Base-by-base conservation (phyloP, 2,329 filamentous ascomycete genomes). In the Trichoderma semiorbis region DNA sequence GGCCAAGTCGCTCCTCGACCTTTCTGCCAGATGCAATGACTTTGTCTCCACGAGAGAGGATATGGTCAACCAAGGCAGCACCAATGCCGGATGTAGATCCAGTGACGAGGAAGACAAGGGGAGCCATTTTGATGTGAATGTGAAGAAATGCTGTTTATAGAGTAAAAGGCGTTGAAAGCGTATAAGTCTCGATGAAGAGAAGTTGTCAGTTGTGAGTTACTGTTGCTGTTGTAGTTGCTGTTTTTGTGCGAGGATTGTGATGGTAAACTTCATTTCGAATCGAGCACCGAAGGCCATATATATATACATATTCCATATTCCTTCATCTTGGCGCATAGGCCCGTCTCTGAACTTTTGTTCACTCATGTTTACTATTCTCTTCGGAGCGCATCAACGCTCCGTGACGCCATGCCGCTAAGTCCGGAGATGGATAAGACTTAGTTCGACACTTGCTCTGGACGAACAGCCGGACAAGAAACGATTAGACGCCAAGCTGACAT, bases 1-100 rank as follows among this genome's bases (percentile, higher is more conserved):
- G 68, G 10, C 67, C 74, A 18, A 80, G 75, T n/a, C 75, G 73
- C 16, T 73, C 39, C 5, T 76, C 69, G 10, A 78, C 76, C 8
- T 78, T 75, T 28, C 79, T 75, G 6, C 77, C 77, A 3, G 76
- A 72, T 14, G 79, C 80, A 62, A 79, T 78, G 30, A 79, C 78
- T 16, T 77, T 77, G 73, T 80, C 76, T 21, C 78, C 78, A 11
- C 77, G 76, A 32, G 72, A 60, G 60, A 78, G 64, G 62, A 78
- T 74, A 11, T 79, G 71, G 4, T 75, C 47, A 61, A 79, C 71
- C 24, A 79, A 67, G 5, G 75, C 74, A 3, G 75, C 75, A 0
- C 80, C 80, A 65, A 81, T 77, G 6, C 80, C 80, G 0, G 79
- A 78, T 32, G 80, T 79, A 12, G 77, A 75, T 21, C 79, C 80